Evolutionary conservation across 2,329 filamentous ascomycete genomes (phyloP), one percentile per base, ranked within the genome.

Genomic region (Trichothecium roseum): DNA sequence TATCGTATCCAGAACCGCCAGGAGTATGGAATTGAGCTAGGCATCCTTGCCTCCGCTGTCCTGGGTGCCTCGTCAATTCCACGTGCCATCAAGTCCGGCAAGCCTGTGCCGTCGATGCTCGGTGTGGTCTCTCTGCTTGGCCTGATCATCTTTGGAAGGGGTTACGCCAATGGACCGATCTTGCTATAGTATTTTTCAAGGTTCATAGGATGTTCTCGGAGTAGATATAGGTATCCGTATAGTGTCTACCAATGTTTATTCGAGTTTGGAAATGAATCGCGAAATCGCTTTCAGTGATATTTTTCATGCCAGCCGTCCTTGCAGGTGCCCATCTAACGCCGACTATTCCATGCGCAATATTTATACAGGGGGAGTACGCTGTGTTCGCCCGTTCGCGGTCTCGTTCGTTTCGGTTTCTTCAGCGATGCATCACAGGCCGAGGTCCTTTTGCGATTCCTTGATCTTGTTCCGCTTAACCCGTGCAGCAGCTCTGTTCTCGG

Each of bases 1-100:
- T 79, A 84, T 52, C 83, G 88, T 40, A 78, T 94, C 43, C 78
- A 81, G 49, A 79, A 77, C 48, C 67, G 72, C 41, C 72, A 86
- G 55, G 56, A 83, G 3, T 94, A 91, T 57, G 91, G 89, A 42
- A 64, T 93, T 46, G 91, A 96, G 61, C 66, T 94, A 30, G 84
- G 82, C n/a, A 71, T 98, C 8, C 68, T 95, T 30, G 91, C 91
- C 4, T 94, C 85, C 1, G 51, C 86, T n/a, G 64, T 96, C 18
- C 72, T 98, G 26, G 89, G 72, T 29, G 87, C 86, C 15, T 83
- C 83, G 29, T 82, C 84, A 2, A 80, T 96, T 40, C 91, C 91
- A 10, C 74, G 91, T 35, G 91, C 87, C 4, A 78, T 98, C 51
- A 84, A 78, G 57, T 73, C 79, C 29, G 69, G 72, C 48, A 98